Evolutionary conservation across 2,329 filamentous ascomycete genomes (phyloP).

Genomic region (Neospermospora avenae): DNA sequence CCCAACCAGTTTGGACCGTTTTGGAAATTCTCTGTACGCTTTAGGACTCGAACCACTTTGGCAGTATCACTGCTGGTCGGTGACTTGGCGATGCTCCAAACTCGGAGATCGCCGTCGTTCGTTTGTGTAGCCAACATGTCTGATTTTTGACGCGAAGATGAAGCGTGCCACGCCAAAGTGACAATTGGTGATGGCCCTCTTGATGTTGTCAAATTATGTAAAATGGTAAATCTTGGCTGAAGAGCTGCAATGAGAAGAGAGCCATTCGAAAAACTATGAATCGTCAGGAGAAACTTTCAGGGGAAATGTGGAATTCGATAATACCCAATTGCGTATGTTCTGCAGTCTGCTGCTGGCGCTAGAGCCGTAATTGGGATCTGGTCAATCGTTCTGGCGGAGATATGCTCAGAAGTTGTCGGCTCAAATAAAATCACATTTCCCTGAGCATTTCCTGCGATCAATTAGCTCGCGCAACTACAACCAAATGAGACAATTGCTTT

Average conservation of each 20-base stretch:
- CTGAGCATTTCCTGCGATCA: slow-evolving; percentile 72
- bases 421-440: slow-evolving; percentile 95
- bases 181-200: slow-evolving; percentile 83
- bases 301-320: not conserved
- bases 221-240: slow-evolving; percentile 87
- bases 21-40: slow-evolving; percentile 69
- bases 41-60: slow-evolving; percentile 84
- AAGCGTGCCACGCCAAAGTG: slow-evolving; percentile 90
- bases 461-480: slow-evolving; percentile 16
- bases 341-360: slow-evolving; percentile 83
- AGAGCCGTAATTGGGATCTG: slow-evolving; percentile 94
- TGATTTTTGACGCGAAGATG: slow-evolving; percentile 91
- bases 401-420: slow-evolving; percentile 86
- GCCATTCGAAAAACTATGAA: slow-evolving; percentile 81
- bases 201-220: slow-evolving; percentile 86
- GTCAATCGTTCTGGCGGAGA: slow-evolving; percentile 82
- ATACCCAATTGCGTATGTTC: slow-evolving; percentile 94
- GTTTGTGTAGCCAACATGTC: slow-evolving; percentile 97
- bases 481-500: slow-evolving; percentile 8
- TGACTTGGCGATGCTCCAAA: slow-evolving; percentile 93
- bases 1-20: slow-evolving; percentile 90
- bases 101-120: slow-evolving; percentile 83
- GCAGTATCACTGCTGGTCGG: slow-evolving; percentile 69
- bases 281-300: slow-evolving; percentile 17
- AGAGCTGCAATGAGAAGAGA: slow-evolving; percentile 87